A percentile compares a stretch with the other conserved stretches of the same genome.
Conservation (phyloP, 1,284 basidiomycete species). For the Athelia sp. region DNA sequence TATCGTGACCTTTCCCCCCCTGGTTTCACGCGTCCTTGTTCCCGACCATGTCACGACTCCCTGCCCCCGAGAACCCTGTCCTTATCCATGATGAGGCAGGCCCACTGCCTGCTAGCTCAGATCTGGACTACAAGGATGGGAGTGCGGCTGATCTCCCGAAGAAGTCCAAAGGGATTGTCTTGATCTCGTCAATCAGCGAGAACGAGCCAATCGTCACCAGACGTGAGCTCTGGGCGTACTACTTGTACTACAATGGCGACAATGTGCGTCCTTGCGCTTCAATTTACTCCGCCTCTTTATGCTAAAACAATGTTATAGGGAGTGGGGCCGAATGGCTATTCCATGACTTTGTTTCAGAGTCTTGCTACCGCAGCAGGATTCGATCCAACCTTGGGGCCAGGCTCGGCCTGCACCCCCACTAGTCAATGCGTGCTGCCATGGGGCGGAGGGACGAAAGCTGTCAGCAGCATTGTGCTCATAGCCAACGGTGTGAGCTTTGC, state of each 20-base stretch:
- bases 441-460: slow-evolving; percentile 61
- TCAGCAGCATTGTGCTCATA: slow-evolving; percentile 71
- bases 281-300: neutral
- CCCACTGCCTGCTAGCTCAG: neutral
- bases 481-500: slow-evolving; percentile 77
- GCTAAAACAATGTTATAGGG: slow-evolving; percentile 33
- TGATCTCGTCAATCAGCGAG: slow-evolving; percentile 32
- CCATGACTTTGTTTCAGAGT: slow-evolving; percentile 70
- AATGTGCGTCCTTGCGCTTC: slow-evolving; percentile 40
- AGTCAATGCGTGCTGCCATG: slow-evolving; percentile 73
- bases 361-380: slow-evolving; percentile 64
- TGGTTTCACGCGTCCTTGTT: too few species aligned
- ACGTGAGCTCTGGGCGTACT: slow-evolving; percentile 70
- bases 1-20: too few species aligned
- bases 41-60: slow-evolving; percentile 10
- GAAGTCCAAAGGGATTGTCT: slow-evolving; percentile 11
- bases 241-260: slow-evolving; percentile 69
- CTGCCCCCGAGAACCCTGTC: slow-evolving; percentile 8
- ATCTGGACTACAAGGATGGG: neutral
- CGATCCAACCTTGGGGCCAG: slow-evolving; percentile 61
- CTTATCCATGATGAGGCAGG: neutral
- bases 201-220: slow-evolving; percentile 55
- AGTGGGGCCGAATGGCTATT: slow-evolving; percentile 57
- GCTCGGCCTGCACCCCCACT: slow-evolving; percentile 61
- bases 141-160: neutral